Percentiles rank a stretch among this genome's conserved stretches.
These are phyloP conservation scores for Pyracantha coccinea DNA, from an alignment of 331 rosid species.

Conservation along the genomic window DNA sequence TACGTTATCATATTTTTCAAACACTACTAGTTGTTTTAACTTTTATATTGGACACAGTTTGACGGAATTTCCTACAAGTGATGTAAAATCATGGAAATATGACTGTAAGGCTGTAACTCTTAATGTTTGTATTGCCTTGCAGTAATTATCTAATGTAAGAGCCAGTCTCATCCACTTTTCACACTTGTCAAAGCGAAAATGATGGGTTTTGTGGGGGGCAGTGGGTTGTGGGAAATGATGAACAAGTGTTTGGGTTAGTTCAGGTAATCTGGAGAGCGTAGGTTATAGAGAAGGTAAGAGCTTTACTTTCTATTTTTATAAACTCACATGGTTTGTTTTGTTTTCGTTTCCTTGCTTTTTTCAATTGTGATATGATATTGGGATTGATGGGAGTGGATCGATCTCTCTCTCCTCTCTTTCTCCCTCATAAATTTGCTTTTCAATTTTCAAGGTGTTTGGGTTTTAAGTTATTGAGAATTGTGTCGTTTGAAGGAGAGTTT, in stretches of 20 bases:
- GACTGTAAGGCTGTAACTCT: slow-evolving; percentile 8
- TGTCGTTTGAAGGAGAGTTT: slow-evolving; percentile 38
- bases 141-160: background rate
- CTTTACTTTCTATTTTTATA: background rate
- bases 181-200: slow-evolving; percentile 42
- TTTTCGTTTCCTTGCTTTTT: background rate
- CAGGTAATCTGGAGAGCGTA: slow-evolving; percentile 21
- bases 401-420: background rate
- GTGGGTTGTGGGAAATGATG: slow-evolving; percentile 57
- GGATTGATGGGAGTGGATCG: slow-evolving; percentile 53
- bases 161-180: slow-evolving; percentile 13
- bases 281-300: slow-evolving; percentile 14
- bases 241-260: slow-evolving; percentile 25
- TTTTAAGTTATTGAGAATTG: slow-evolving; percentile 43
- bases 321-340: background rate
- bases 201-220: slow-evolving; percentile 51
- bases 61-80: slow-evolving; percentile 38
- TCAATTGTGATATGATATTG: slow-evolving; percentile 27
- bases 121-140: background rate
- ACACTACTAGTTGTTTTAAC: no score
- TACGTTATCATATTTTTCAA: no score
- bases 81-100: slow-evolving; percentile 61
- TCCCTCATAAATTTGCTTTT: background rate
- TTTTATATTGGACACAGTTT: background rate
- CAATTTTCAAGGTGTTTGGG: slow-evolving; percentile 54